A percentile compares a stretch with the other conserved stretches of the same genome.
phyloP scores from a whole-genome alignment of 2,329 filamentous ascomycete genomes.

The Orbilia ellipsospora region DNA sequence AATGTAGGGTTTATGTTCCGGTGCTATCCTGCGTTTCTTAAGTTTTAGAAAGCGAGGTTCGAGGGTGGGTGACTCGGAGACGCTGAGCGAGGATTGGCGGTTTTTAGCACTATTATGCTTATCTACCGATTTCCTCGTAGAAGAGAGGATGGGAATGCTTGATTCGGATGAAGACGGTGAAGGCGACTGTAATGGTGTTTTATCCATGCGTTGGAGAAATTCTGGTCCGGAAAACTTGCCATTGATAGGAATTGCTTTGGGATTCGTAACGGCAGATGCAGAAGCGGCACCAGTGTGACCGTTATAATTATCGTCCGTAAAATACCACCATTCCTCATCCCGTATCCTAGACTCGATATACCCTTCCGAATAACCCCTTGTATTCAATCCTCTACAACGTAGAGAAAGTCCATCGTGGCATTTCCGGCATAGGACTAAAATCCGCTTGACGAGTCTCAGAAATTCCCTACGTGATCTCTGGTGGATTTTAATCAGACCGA shows the following conservation, averaged over 20 bases:
- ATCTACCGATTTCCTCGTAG: neutral
- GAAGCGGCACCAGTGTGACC: neutral
- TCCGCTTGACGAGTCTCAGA: neutral
- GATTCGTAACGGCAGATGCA: neutral
- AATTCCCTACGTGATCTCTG: conserved; percentile 8
- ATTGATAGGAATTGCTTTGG: neutral
- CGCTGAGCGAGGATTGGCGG: neutral
- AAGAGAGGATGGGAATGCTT: neutral
- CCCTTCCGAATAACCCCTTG: neutral
- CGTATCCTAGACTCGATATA: conserved; percentile 3
- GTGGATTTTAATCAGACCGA: conserved; percentile 23
- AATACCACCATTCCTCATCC: conserved; percentile 12
- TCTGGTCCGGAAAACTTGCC: neutral
- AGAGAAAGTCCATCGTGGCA: conserved; percentile 15
- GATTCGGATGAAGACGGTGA: neutral
- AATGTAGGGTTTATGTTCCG: conserved; percentile 16
- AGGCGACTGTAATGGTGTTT: neutral
- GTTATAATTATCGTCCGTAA: neutral
- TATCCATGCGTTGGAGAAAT: neutral
- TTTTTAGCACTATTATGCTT: too few species aligned
- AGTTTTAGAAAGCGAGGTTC: neutral
- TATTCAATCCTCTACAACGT: conserved; percentile 1
- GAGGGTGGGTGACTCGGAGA: neutral
- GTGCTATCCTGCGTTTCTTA: conserved; percentile 21
- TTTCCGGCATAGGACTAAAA: conserved; percentile 11